Percentiles rank a stretch among this genome's conserved stretches.
Conservation (phyloP, 2,329 filamentous ascomycete species). For the Fusarium musae region DNA sequence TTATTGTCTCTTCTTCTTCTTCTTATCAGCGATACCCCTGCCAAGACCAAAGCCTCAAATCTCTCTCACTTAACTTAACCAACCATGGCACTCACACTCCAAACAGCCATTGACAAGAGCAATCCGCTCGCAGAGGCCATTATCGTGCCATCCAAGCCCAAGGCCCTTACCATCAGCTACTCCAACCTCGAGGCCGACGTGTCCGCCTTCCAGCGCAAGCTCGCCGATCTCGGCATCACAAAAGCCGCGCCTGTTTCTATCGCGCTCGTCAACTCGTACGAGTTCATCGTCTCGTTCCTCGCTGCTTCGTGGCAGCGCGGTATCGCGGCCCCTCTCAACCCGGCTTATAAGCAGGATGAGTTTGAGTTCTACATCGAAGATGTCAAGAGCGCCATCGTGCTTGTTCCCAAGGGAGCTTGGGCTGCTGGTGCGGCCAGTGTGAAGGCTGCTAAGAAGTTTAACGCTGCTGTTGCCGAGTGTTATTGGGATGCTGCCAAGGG, state of each 20-base stretch:
- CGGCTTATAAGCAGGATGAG: conserved; percentile 88
- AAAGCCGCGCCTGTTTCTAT: conserved; percentile 81
- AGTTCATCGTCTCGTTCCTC: conserved; percentile 88
- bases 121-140: conserved; percentile 65
- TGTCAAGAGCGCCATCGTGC: conserved; percentile 79
- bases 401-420: conserved; percentile 79
- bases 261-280: conserved; percentile 84
- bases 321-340: conserved; percentile 87
- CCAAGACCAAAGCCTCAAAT: background rate
- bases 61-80: background rate
- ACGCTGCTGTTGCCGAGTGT: conserved; percentile 86
- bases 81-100: conserved; percentile 58
- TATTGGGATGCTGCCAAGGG: conserved; percentile 75
- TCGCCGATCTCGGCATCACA: conserved; percentile 78
- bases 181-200: conserved; percentile 73
- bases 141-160: conserved; percentile 75
- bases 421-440: conserved; percentile 76
- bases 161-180: conserved; percentile 75
- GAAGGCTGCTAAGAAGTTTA: conserved; percentile 80
- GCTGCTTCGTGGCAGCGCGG: conserved; percentile 86
- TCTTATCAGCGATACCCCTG: conserved; percentile 12
- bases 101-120: conserved; percentile 60
- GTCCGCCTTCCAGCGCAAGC: conserved; percentile 77
- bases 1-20: background rate
- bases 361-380: conserved; percentile 95